These are phyloP conservation scores for Akanthomyces dipterigenus DNA, from an alignment of 2,329 filamentous ascomycete genomes.

Conservation along the genomic window DNA sequence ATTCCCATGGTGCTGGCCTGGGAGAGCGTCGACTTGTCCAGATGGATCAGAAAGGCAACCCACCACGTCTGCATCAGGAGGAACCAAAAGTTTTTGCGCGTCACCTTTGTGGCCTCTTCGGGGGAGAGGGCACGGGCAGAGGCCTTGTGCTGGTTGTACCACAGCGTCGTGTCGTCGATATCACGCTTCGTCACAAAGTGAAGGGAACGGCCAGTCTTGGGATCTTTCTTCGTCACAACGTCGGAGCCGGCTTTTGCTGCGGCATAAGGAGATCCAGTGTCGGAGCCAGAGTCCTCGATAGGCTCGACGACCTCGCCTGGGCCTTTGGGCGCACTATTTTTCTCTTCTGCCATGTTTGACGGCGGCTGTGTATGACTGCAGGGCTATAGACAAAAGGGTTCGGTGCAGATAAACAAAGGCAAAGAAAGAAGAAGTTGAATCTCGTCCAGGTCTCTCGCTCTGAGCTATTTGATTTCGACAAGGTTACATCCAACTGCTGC, in stretches of 20 bases:
- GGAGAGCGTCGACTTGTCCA: conserved; percentile 20
- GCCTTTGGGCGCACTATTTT: background rate
- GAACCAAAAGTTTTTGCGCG: conserved; percentile 20
- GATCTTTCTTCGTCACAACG: background rate
- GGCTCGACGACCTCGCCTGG: background rate
- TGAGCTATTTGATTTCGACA: background rate
- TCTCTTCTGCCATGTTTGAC: background rate
- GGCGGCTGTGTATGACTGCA: background rate
- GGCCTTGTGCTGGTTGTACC: conserved; percentile 19
- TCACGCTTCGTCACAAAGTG: conserved; percentile 15
- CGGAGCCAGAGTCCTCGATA: background rate
- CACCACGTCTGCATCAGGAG: conserved; percentile 19
- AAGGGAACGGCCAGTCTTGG: background rate
- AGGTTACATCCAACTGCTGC: background rate
- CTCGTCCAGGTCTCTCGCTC: background rate
- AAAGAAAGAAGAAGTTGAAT: background rate
- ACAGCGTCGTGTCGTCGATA: conserved; percentile 19
- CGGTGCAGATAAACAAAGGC: background rate
- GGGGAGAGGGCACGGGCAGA: conserved; percentile 11
- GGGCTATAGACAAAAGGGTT: background rate
- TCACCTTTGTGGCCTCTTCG: conserved; percentile 10
- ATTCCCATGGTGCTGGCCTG: conserved; percentile 21
- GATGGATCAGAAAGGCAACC: conserved; percentile 20
- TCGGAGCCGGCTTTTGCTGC: background rate
- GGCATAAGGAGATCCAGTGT: background rate